phyloP scores from a whole-genome alignment of 805 yeast species.

The Zygoascus biomembranicola region DNA sequence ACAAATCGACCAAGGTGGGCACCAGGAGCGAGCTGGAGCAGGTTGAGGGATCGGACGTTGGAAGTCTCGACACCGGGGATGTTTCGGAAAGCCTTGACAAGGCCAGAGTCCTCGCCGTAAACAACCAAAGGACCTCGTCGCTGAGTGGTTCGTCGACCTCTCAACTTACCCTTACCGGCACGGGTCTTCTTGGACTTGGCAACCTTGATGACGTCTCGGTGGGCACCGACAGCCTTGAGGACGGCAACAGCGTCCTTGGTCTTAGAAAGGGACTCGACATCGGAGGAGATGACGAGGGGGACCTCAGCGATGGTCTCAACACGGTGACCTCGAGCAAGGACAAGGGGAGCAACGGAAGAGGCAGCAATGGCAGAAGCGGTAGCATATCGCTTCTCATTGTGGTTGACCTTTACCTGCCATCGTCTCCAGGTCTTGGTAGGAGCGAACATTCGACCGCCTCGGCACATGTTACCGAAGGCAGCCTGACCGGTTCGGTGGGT shows the following conservation, averaged over 20 bases:
- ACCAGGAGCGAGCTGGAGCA: constrained; percentile 99
- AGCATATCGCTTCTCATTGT: constrained; percentile 99
- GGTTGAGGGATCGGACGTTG: constrained; percentile 83
- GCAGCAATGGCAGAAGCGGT: constrained; percentile 99
- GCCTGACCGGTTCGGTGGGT: constrained; percentile 99
- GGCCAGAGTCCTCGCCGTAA: constrained; percentile 96
- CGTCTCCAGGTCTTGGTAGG: constrained; percentile 99
- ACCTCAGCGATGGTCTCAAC: constrained; percentile 97
- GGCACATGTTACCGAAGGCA: constrained; percentile 99
- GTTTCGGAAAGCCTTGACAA: constrained; percentile 98
- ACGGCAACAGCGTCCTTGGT: constrained; percentile 98
- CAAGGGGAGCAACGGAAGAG: constrained; percentile 95
- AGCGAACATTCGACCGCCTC: constrained; percentile 99
- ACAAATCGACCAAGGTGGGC: constrained; percentile 99
- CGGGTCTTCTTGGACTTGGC: constrained; percentile 97
- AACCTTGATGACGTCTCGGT: constrained; percentile 96
- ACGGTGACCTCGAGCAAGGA: constrained; percentile 99
- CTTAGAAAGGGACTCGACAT: constrained; percentile 85
- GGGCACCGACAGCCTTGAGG: constrained; percentile 98
- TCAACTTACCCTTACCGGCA: constrained; percentile 99
- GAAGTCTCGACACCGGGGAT: constrained; percentile 99
- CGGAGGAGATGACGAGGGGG: constrained; percentile 94
- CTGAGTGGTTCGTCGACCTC: constrained; percentile 99
- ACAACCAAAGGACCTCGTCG: constrained; percentile 99
- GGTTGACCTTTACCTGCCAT: constrained; percentile 99